These are phyloP conservation scores for Haematococcus lacustris DNA, from an alignment of 139 green algal genomes.

Conservation along the genomic window DNA sequence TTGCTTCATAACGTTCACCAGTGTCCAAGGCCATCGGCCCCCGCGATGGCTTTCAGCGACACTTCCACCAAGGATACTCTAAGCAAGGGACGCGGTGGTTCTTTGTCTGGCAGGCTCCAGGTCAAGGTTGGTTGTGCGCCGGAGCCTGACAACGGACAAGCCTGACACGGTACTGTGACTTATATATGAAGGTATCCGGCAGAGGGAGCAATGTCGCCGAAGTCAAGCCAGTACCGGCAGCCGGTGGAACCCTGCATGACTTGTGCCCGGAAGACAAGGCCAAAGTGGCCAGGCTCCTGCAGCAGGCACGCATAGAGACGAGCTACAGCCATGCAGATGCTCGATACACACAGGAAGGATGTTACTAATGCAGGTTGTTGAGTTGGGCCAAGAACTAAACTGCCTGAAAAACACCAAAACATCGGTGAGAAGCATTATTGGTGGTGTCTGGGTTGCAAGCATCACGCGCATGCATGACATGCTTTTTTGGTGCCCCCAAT, in stretches of 20 bases:
- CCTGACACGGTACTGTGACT: too few relatives aligned
- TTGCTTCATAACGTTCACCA: too few relatives aligned
- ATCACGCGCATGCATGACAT: neutral
- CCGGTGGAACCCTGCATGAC: conserved; percentile 26
- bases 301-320: conserved; percentile 28
- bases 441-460: neutral
- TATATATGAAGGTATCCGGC: too few relatives aligned
- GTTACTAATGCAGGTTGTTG: conserved; percentile 46
- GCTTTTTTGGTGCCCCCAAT: conserved; percentile 3
- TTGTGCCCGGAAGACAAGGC: conserved; percentile 45
- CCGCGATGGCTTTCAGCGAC: too few relatives aligned
- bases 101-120: neutral
- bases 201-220: neutral
- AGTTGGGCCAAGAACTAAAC: conserved; percentile 32
- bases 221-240: neutral
- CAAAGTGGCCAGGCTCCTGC: conserved; percentile 44
- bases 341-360: neutral
- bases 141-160: neutral
- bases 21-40: too few relatives aligned
- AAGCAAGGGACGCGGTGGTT: neutral
- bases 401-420: conserved; percentile 10
- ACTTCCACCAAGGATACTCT: too few relatives aligned
- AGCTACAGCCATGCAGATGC: neutral
- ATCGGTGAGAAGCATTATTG: conserved; percentile 5
- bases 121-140: neutral